Conservation (phyloP, 108 stramenopile genomes). For the Ochromonas danica region DNA sequence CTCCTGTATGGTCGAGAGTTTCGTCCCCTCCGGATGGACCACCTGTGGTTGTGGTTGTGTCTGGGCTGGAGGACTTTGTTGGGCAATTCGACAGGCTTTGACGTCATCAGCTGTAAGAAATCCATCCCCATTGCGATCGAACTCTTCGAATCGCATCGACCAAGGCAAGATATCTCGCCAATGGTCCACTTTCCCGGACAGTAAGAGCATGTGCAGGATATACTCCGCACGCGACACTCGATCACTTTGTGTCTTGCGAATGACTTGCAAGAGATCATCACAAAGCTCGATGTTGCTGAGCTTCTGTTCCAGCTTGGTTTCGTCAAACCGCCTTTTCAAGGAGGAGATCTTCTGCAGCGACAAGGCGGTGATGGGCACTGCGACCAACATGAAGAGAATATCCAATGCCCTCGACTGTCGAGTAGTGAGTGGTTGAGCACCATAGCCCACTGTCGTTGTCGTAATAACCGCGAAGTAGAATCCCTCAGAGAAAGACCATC, state of each 20-base stretch:
- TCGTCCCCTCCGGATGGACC: neutral
- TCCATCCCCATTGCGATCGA: neutral
- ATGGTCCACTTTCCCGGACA: neutral
- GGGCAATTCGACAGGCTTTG: neutral
- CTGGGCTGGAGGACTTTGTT: neutral
- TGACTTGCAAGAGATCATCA: neutral
- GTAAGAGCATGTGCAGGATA: conserved; percentile 4
- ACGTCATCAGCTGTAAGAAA: neutral
- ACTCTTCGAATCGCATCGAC: neutral
- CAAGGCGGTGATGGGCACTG: neutral
- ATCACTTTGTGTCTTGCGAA: neutral
- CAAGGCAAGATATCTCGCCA: neutral
- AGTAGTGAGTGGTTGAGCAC: neutral
- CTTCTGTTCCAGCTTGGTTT: neutral
- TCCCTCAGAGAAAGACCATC: neutral
- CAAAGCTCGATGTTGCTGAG: neutral
- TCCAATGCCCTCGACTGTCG: neutral
- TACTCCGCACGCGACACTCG: neutral
- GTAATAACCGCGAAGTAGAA: conserved; percentile 6
- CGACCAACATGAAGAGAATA: neutral
- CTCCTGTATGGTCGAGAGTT: no score
- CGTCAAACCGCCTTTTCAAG: neutral
- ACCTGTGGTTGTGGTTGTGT: neutral
- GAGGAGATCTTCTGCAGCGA: neutral
- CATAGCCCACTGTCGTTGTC: neutral